Evolutionary conservation across 768 basidiomycete species (phyloP).

Genomic region (Mycena galericulata): DNA sequence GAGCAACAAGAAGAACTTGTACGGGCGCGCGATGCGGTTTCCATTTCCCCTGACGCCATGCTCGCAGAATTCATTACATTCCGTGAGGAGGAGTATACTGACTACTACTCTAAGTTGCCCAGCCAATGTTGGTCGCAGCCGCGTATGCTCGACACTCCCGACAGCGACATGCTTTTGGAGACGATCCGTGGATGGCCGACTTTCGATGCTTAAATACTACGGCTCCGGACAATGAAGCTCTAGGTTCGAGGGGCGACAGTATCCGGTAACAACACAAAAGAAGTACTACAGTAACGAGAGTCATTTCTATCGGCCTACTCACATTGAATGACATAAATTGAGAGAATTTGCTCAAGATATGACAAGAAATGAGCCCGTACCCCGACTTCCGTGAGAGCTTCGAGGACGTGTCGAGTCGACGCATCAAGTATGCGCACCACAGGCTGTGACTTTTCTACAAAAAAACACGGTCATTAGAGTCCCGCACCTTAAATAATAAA

Average conservation of each 20-base stretch:
- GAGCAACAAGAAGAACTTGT: not conserved
- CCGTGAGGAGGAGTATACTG: not conserved
- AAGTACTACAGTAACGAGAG: not conserved
- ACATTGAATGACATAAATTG: not conserved
- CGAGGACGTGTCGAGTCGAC: not conserved
- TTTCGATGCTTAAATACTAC: not conserved
- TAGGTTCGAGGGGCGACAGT: not conserved
- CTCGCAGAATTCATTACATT: not conserved
- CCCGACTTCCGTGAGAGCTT: not conserved
- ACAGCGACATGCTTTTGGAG: slow-evolving; percentile 1
- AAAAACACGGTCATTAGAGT: too few relatives aligned
- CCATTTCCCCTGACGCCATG: not conserved
- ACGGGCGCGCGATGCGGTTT: not conserved
- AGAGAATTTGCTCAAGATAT: slow-evolving; percentile 1
- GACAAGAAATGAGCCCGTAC: not conserved
- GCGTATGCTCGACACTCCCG: not conserved
- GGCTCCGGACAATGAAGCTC: not conserved
- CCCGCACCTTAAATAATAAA: too few relatives aligned
- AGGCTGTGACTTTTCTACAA: too few relatives aligned
- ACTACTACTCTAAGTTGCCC: not conserved
- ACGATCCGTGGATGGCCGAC: not conserved
- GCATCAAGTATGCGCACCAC: not conserved
- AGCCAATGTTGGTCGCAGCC: not conserved
- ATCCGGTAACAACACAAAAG: not conserved
- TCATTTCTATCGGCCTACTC: not conserved